These are phyloP conservation scores for Xylaria sp. DNA, from an alignment of 2,329 filamentous ascomycete species.

Conservation along the genomic window DNA sequence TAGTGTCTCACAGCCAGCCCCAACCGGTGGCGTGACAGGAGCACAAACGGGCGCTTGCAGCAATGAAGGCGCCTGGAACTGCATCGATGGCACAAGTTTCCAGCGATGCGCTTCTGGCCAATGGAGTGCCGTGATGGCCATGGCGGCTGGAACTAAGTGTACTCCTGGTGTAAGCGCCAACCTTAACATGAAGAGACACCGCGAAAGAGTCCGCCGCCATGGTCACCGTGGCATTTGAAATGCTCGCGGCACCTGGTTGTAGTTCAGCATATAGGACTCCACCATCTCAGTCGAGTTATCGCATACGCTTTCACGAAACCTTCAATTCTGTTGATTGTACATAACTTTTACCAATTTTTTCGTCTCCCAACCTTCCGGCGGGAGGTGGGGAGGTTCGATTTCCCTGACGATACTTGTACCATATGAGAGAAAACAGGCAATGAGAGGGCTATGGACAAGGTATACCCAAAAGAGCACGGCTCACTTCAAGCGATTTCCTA, in stretches of 20 bases:
- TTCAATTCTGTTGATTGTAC: conserved; percentile 34
- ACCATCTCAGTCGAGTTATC: not conserved
- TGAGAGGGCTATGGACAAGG: conserved; percentile 8
- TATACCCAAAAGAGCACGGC: conserved; percentile 19
- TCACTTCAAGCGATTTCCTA: conserved; percentile 5
- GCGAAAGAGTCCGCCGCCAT: conserved; percentile 37
- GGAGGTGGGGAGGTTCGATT: not conserved
- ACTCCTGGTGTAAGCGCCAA: conserved; percentile 46
- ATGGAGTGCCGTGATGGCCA: conserved; percentile 62
- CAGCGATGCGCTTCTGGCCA: conserved; percentile 70
- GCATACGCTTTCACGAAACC: not conserved
- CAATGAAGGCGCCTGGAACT: conserved; percentile 68
- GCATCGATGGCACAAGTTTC: conserved; percentile 65
- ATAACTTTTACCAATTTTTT: conserved; percentile 25
- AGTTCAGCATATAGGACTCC: conserved; percentile 1
- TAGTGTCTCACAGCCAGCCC: conserved; percentile 39
- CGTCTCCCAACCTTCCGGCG: not conserved
- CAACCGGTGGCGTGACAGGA: conserved; percentile 40
- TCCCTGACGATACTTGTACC: conserved; percentile 14
- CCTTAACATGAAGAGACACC: conserved; percentile 42
- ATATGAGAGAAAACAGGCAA: conserved; percentile 2
- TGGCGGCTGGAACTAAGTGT: conserved; percentile 67
- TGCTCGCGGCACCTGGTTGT: conserved; percentile 15
- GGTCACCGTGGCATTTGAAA: not conserved
- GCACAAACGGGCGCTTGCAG: conserved; percentile 55